phyloP scores from a whole-genome alignment of 2,329 filamentous ascomycete genomes.

The Cordyceps tenuipes region DNA sequence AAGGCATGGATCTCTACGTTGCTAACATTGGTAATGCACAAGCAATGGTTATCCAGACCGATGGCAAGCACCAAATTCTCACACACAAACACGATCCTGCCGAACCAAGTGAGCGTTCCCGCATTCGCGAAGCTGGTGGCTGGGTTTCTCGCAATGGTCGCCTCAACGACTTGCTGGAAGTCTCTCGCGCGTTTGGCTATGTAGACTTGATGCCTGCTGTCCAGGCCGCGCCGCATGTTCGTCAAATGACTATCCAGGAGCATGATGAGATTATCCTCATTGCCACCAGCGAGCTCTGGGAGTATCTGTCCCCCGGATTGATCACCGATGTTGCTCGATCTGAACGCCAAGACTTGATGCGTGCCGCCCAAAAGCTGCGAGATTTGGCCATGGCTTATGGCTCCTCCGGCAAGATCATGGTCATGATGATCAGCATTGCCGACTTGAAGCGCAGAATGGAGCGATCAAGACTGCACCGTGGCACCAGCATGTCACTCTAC shows the following conservation, averaged over 20 bases:
- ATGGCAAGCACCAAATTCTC: conserved; percentile 73
- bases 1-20: conserved; percentile 83
- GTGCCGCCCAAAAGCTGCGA: conserved; percentile 85
- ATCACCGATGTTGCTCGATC: conserved; percentile 85
- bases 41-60: conserved; percentile 87
- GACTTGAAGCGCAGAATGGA: conserved; percentile 79
- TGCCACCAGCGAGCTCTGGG: conserved; percentile 90
- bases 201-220: conserved; percentile 87
- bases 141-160: conserved; percentile 94
- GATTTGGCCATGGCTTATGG: conserved; percentile 95
- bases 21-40: conserved; percentile 95
- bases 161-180: conserved; percentile 82
- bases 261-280: conserved; percentile 90
- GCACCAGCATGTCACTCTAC: conserved; percentile 78
- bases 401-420: conserved; percentile 91
- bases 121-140: conserved; percentile 88
- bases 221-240: conserved; percentile 80
- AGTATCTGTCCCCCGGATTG: conserved; percentile 81
- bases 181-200: conserved; percentile 93
- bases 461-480: conserved; percentile 62
- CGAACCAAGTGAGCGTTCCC: conserved; percentile 70
- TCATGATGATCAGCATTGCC: conserved; percentile 93
- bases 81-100: conserved; percentile 92
- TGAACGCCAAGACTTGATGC: conserved; percentile 85
- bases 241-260: conserved; percentile 69